Percentiles rank a stretch among this genome's conserved stretches.
Evolutionary conservation across 768 basidiomycete genomes (phyloP).

Genomic region (Suillus hirtellus): DNA sequence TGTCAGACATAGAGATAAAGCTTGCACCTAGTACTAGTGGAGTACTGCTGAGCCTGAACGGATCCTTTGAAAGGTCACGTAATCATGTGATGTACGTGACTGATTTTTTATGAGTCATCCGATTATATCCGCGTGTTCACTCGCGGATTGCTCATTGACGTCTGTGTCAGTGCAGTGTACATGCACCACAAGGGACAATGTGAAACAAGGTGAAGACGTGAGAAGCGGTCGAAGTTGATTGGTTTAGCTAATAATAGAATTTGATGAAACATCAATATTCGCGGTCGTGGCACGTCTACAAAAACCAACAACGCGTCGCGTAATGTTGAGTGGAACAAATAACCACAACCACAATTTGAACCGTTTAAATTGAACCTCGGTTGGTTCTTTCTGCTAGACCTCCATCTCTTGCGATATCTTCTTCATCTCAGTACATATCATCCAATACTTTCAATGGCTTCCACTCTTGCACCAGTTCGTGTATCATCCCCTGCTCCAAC

Average conservation of each 20-base stretch:
- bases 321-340: slow-evolving; percentile 30
- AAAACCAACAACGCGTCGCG: slow-evolving; percentile 41
- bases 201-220: background rate
- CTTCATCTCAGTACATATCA: slow-evolving; percentile 5
- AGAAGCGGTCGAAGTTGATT: background rate
- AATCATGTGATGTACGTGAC: slow-evolving; percentile 1
- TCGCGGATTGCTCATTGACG: background rate
- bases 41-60: background rate
- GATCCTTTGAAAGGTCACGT: background rate
- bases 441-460: slow-evolving; percentile 25
- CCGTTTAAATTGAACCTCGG: slow-evolving; percentile 21
- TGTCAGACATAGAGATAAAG: slow-evolving; percentile 4
- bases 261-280: slow-evolving; percentile 13
- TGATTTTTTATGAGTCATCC: background rate
- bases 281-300: slow-evolving; percentile 13
- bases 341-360: slow-evolving; percentile 24
- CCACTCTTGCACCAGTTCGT: slow-evolving; percentile 19
- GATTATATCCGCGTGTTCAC: background rate
- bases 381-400: background rate
- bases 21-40: background rate
- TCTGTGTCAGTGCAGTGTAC: background rate
- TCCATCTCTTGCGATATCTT: slow-evolving; percentile 10
- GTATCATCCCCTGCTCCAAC: slow-evolving; percentile 33
- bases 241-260: background rate
- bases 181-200: background rate